A percentile compares a stretch with the other conserved stretches of the same genome.
Conservation (phyloP, 345 rosid species). For the Brassica incana region DNA sequence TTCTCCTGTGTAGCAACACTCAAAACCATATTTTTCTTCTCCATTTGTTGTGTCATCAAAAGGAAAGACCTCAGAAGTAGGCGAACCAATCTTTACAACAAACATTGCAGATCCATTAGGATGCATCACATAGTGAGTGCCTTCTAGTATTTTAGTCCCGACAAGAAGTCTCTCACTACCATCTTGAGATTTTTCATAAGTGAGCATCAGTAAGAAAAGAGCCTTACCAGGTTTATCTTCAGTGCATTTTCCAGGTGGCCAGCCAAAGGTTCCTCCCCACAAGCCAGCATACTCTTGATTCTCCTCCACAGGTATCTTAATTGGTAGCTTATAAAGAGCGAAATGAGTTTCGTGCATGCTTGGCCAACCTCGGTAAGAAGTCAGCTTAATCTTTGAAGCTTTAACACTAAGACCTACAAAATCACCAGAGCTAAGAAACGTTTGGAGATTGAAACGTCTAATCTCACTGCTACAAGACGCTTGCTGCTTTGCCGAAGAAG, state of each 20-base stretch:
- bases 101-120: conserved; percentile 96
- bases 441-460: conserved; percentile 54
- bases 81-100: conserved; percentile 64
- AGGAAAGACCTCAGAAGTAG: conserved; percentile 66
- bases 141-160: conserved; percentile 62
- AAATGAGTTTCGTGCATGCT: conserved; percentile 69
- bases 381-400: conserved; percentile 54
- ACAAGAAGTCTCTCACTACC: conserved; percentile 51
- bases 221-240: conserved; percentile 56
- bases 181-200: conserved; percentile 63
- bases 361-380: conserved; percentile 85
- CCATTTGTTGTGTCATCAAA: conserved; percentile 52
- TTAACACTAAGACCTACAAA: conserved; percentile 55
- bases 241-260: conserved; percentile 66
- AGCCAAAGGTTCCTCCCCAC: conserved; percentile 89
- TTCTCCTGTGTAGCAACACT: conserved; percentile 64
- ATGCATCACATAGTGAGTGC: conserved; percentile 79
- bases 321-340: conserved; percentile 72
- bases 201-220: conserved; percentile 70
- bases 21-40: conserved; percentile 36
- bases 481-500: conserved; percentile 34
- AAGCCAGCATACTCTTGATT: conserved; percentile 69
- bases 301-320: conserved; percentile 39
- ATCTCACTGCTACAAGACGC: conserved; percentile 57
- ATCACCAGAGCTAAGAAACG: conserved; percentile 64